Conservation (phyloP, 164 flowering plant genomes). For the Annona cherimola region DNA sequence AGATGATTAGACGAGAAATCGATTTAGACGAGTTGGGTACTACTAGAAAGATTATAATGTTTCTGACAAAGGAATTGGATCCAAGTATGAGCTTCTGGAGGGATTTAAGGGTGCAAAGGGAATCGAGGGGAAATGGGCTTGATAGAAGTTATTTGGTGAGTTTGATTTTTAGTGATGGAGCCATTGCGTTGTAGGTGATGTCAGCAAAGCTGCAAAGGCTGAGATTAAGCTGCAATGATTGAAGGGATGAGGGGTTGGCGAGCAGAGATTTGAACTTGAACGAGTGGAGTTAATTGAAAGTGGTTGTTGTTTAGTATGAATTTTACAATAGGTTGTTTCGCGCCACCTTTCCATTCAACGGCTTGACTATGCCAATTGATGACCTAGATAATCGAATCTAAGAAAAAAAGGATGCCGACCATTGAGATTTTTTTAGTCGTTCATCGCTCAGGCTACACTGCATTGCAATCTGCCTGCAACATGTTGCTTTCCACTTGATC, state of each 20-base stretch:
- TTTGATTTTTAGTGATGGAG: conserved; percentile 33
- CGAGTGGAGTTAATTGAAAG: too few relatives aligned
- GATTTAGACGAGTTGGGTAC: conserved; percentile 33
- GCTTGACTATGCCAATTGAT: too few relatives aligned
- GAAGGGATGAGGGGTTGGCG: conserved; percentile 26
- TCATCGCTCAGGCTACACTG: too few relatives aligned
- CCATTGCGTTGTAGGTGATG: conserved; percentile 35
- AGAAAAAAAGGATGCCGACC: too few relatives aligned
- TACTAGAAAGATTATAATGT: conserved; percentile 31
- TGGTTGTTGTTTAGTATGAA: too few relatives aligned
- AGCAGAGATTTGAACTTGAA: conserved; percentile 32
- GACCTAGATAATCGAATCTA: too few relatives aligned
- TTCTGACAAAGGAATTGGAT: conserved; percentile 38
- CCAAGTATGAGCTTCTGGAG: conserved; percentile 41
- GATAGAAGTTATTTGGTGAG: conserved; percentile 23
- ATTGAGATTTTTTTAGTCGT: too few relatives aligned
- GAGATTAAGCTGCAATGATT: conserved; percentile 31
- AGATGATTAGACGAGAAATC: conserved; percentile 47
- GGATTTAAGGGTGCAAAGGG: conserved; percentile 40
- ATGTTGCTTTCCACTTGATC: too few relatives aligned
- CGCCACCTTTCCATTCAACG: too few relatives aligned
- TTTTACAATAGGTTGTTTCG: too few relatives aligned
- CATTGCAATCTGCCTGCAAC: too few relatives aligned
- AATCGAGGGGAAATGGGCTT: conserved; percentile 43
- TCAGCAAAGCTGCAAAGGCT: conserved; percentile 51